Base-by-base conservation (phyloP, 306 rosid species). In the Calophaca sinica region DNA sequence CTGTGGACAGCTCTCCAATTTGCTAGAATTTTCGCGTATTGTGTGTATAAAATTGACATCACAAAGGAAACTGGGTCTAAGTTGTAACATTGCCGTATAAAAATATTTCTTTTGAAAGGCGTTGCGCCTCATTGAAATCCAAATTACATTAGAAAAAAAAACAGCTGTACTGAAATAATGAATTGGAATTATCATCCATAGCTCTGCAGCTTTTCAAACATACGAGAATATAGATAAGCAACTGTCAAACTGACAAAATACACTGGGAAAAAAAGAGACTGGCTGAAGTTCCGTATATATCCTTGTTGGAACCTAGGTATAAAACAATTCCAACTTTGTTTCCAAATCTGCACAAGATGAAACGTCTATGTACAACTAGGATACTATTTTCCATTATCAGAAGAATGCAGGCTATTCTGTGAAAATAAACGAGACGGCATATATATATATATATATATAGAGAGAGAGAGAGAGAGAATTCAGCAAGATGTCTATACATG, bases 361-460 rank as follows among this genome's bases (percentile, higher is more conserved):
- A 54, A 33, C 52, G n/a, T 31, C 32, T 49, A 58, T 68, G 72
- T 70, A 20, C 77, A 69, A 68, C 67, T 26, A 46, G 68, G 32
- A 79, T 55, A 63, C 35, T 4, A 69, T 32, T 48, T 65, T 39
- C 59, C 50, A 12, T 44, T 60, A 15, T 33, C 38, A 38, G 26
- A 20, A 20, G 26, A 20, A 20, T 20, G 26, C 26, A 20, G 1
- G 26, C 26, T 1, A 20, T 20, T 20, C 26, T 20, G 26, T 20
- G 1, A 20, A 20, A 20, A 20, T 1, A 20, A 20, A 20, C 26
- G 26, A 20, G 0, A 20, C 26, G 26, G 26, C 26, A n/a, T n/a
- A n/a, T n/a, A n/a, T n/a, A n/a, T n/a, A n/a, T n/a, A n/a, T n/a
- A n/a, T n/a, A n/a, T n/a, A n/a, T n/a, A n/a, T n/a, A n/a, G n/a